These are phyloP conservation scores for Grosmannia clavigera DNA, from an alignment of 2,329 filamentous ascomycete species.

Conservation along the genomic window DNA sequence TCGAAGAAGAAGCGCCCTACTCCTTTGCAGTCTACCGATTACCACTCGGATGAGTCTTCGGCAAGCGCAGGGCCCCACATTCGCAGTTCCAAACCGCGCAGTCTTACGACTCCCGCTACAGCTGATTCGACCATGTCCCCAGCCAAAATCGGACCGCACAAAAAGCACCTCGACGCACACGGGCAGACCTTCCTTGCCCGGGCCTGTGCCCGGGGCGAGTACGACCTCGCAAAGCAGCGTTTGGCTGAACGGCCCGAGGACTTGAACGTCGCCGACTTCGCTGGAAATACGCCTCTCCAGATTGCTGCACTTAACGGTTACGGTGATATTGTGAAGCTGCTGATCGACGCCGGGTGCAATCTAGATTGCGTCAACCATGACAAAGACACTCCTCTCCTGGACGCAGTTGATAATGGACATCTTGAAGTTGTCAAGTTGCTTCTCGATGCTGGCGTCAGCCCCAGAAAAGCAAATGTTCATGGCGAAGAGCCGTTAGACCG, in stretches of 20 bases:
- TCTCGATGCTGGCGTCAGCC: constrained; percentile 79
- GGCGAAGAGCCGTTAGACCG: constrained; percentile 86
- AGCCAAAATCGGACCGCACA: constrained; percentile 57
- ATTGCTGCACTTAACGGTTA: constrained; percentile 83
- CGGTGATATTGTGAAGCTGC: constrained; percentile 72
- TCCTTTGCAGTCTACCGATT: constrained; percentile 49
- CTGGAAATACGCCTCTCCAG: constrained; percentile 91
- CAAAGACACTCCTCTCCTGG: constrained; percentile 86
- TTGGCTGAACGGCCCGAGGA: constrained; percentile 74
- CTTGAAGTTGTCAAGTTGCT: constrained; percentile 76
- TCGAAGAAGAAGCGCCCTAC: constrained; percentile 52
- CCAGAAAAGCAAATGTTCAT: constrained; percentile 79
- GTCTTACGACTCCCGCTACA: constrained; percentile 41
- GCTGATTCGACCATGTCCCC: constrained; percentile 52
- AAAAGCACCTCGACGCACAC: constrained; percentile 83
- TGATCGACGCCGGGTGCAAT: constrained; percentile 75
- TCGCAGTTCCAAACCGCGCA: constrained; percentile 44
- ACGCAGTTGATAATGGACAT: constrained; percentile 93
- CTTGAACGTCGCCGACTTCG: constrained; percentile 80
- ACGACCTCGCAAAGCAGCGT: constrained; percentile 64
- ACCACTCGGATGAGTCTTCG: constrained; percentile 56
- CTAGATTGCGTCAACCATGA: constrained; percentile 69
- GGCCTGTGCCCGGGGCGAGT: constrained; percentile 75
- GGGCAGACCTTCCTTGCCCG: constrained; percentile 85
- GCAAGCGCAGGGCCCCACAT: constrained; percentile 47